A percentile compares a stretch with the other conserved stretches of the same genome.
These are phyloP conservation scores for Chaetomium sp. DNA, from an alignment of 2,329 filamentous ascomycete species.

Conservation along the genomic window DNA sequence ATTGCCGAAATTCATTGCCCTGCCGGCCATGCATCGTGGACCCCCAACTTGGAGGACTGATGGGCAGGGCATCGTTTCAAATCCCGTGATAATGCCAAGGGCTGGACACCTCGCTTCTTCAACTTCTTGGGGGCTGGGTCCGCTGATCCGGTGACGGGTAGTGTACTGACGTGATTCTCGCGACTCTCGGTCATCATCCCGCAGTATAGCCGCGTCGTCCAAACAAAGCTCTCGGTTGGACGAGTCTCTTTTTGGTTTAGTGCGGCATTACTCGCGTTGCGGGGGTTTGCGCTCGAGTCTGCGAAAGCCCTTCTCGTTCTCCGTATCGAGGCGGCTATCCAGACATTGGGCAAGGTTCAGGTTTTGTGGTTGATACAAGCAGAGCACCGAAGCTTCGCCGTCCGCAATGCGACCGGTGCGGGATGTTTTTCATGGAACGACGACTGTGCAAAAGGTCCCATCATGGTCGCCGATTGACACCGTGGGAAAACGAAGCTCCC, in stretches of 20 bases:
- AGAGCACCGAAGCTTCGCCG: constrained; percentile 15
- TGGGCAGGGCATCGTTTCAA: constrained; percentile 15
- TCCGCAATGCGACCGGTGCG: neutral
- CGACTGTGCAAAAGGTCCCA: neutral
- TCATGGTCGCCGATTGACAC: constrained; percentile 4
- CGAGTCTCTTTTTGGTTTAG: constrained; percentile 6
- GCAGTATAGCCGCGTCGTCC: no score
- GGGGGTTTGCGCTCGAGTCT: no score
- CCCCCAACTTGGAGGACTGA: constrained; percentile 7
- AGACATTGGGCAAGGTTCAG: constrained; percentile 16
- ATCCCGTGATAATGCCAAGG: constrained; percentile 7
- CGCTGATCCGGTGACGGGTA: constrained; percentile 20
- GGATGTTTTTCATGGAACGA: neutral
- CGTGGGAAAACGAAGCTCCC: neutral
- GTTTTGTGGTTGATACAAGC: constrained; percentile 19
- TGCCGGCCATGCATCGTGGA: neutral
- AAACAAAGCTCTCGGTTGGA: no score
- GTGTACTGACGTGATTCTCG: constrained; percentile 3
- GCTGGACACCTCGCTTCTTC: constrained; percentile 8
- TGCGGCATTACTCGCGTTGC: constrained; percentile 2
- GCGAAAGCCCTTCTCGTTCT: no score
- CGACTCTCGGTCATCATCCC: no score
- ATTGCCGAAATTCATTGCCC: constrained; percentile 14
- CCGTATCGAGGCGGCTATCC: constrained; percentile 2
- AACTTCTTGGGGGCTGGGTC: constrained; percentile 12